Evolutionary conservation across 2,329 filamentous ascomycete species (phyloP).

Genomic region (Exophiala dermatitidis): DNA sequence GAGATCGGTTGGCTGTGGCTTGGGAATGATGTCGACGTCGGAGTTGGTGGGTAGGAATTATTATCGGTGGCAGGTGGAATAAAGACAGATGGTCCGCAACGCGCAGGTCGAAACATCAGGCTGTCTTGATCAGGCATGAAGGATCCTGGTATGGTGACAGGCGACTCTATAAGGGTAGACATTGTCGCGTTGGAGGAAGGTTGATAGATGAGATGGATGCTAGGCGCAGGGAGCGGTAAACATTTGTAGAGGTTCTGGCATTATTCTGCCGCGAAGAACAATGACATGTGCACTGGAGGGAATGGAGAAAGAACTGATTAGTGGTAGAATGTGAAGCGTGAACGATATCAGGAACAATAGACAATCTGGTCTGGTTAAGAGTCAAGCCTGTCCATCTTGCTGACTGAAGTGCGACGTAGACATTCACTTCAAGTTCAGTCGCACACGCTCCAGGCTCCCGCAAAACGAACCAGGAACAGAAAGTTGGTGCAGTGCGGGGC

Average conservation of each 20-base stretch:
- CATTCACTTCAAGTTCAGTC: not conserved
- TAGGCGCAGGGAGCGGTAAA: not conserved
- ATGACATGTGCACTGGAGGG: not conserved
- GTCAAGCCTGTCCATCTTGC: not conserved
- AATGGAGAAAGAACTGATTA: not conserved
- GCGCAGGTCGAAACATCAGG: slow-evolving; percentile 4
- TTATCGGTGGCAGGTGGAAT: slow-evolving; percentile 9
- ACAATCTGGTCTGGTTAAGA: not conserved
- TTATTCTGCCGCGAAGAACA: not conserved
- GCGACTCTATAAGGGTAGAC: slow-evolving; percentile 12
- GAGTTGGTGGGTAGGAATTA: not conserved
- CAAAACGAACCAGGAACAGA: not conserved
- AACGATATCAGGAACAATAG: not conserved
- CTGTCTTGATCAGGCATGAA: slow-evolving; percentile 12
- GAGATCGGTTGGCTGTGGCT: not conserved
- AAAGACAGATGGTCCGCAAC: slow-evolving; percentile 16
- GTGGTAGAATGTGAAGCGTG: too few relatives aligned
- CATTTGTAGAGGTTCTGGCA: not conserved
- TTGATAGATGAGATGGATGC: not conserved
- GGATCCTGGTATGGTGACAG: slow-evolving; percentile 16
- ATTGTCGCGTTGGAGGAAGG: not conserved
- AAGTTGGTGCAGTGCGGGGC: not conserved
- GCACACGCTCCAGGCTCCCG: not conserved
- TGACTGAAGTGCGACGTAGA: not conserved
- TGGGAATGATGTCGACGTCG: not conserved